phyloP scores from a whole-genome alignment of 2,329 filamentous ascomycete species.

The Arthrinium puccinioides region DNA sequence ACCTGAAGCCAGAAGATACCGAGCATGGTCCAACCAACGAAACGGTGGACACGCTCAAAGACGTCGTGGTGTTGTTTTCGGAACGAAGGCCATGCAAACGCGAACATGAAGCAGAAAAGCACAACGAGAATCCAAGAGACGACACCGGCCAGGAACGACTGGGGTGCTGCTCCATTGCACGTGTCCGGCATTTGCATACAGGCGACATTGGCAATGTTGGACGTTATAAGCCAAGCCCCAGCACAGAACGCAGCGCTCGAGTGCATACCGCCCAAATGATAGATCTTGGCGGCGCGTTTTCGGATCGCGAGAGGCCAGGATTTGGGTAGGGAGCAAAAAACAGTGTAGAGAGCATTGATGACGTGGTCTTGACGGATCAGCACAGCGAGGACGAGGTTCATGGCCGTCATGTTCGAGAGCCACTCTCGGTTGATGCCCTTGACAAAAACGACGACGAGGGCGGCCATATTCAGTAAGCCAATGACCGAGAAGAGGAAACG shows the following conservation, averaged over 20 bases:
- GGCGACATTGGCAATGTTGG: constrained; percentile 14
- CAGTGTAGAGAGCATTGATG: constrained; percentile 41
- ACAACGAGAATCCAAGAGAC: constrained; percentile 51
- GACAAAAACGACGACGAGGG: constrained; percentile 33
- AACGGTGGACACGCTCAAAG: constrained; percentile 67
- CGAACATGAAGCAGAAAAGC: constrained; percentile 50
- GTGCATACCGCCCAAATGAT: constrained; percentile 45
- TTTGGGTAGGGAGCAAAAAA: constrained; percentile 36
- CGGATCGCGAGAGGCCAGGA: constrained; percentile 40
- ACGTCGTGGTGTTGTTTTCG: constrained; percentile 55
- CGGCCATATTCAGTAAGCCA: constrained; percentile 41
- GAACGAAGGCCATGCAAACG: constrained; percentile 54
- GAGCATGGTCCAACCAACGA: constrained; percentile 63
- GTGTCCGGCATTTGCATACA: constrained; percentile 5
- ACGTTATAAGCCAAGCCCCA: constrained; percentile 37
- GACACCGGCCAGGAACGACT: constrained; percentile 33
- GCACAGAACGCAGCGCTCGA: constrained; percentile 41
- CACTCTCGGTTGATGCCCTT: constrained; percentile 25
- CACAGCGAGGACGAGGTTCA: constrained; percentile 42
- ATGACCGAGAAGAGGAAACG: constrained; percentile 48
- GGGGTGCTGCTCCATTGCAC: constrained; percentile 7
- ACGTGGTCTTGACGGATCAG: constrained; percentile 46
- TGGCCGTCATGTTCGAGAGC: constrained; percentile 34
- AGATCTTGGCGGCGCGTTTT: constrained; percentile 40
- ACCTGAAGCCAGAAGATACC: constrained; percentile 58